Percentiles rank a stretch among this genome's conserved stretches.
Evolutionary conservation across 2,329 filamentous ascomycete genomes (phyloP).

Genomic region (Alternaria alternata): DNA sequence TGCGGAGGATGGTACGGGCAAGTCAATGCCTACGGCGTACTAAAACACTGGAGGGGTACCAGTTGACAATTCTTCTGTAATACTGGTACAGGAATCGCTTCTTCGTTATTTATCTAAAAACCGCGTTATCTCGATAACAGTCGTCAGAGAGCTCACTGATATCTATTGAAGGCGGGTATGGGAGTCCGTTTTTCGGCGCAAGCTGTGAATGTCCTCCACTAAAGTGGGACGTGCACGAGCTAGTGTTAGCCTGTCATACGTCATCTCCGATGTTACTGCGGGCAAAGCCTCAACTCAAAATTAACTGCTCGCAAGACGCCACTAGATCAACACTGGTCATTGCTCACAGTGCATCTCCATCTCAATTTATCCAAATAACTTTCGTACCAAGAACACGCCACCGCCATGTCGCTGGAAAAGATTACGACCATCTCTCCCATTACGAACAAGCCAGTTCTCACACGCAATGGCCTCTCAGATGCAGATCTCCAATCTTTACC

Average conservation of each 20-base stretch:
- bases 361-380: slow-evolving; percentile 27
- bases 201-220: slow-evolving; percentile 18
- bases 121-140: neutral
- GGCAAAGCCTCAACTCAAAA: slow-evolving; percentile 23
- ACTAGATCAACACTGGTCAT: slow-evolving; percentile 15
- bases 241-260: slow-evolving; percentile 20
- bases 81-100: neutral
- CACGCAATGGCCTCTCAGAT: slow-evolving; percentile 75
- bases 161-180: slow-evolving; percentile 3
- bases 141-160: neutral
- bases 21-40: slow-evolving; percentile 3
- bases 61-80: neutral
- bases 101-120: neutral
- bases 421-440: slow-evolving; percentile 86
- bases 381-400: slow-evolving; percentile 13
- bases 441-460: slow-evolving; percentile 84
- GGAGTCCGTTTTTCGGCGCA: slow-evolving; percentile 19
- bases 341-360: slow-evolving; percentile 16
- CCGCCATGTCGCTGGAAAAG: slow-evolving; percentile 62
- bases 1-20: slow-evolving; percentile 4
- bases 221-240: slow-evolving; percentile 12
- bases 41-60: neutral
- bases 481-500: slow-evolving; percentile 77
- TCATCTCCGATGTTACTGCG: slow-evolving; percentile 23
- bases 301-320: slow-evolving; percentile 23